Conservation (phyloP, 1,284 basidiomycete species). For the Baeospora myosura region DNA sequence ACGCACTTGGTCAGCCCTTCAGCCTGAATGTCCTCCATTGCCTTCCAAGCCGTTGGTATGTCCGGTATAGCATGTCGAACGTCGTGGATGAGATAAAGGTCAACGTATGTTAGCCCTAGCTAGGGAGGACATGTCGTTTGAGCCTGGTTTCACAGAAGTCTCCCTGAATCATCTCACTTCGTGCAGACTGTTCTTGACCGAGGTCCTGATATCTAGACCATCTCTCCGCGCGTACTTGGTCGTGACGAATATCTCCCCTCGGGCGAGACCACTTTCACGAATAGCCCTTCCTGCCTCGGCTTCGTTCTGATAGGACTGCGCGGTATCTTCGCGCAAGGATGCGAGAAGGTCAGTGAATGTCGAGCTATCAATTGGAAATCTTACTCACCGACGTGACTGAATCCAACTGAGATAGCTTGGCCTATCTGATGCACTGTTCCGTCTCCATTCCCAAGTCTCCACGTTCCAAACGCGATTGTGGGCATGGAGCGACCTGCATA, state of each 20-base stretch:
- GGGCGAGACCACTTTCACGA: constrained; percentile 37
- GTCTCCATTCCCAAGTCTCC: constrained; percentile 43
- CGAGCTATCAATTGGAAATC: not conserved
- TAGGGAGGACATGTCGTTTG: too few relatives aligned
- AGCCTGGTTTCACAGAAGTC: too few relatives aligned
- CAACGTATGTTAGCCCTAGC: constrained; percentile 62
- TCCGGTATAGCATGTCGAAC: constrained; percentile 43
- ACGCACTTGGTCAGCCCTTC: constrained; percentile 50
- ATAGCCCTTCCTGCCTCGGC: constrained; percentile 35
- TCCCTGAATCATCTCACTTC: constrained; percentile 41
- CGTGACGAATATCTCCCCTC: constrained; percentile 40
- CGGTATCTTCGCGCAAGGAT: constrained; percentile 30
- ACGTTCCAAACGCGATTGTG: constrained; percentile 46
- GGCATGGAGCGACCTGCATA: constrained; percentile 34
- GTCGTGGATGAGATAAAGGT: constrained; percentile 64
- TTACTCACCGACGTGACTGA: constrained; percentile 41
- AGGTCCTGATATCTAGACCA: constrained; percentile 43
- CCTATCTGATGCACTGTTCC: constrained; percentile 41
- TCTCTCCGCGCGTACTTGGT: constrained; percentile 56
- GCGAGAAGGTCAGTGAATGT: not conserved
- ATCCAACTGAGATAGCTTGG: constrained; percentile 46
- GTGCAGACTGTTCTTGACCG: constrained; percentile 49
- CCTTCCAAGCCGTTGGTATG: constrained; percentile 52
- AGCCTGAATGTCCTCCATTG: constrained; percentile 52
- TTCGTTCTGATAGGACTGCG: constrained; percentile 44